Conservation (phyloP, 2,329 filamentous ascomycete genomes). For the Diaporthe ilicicola region DNA sequence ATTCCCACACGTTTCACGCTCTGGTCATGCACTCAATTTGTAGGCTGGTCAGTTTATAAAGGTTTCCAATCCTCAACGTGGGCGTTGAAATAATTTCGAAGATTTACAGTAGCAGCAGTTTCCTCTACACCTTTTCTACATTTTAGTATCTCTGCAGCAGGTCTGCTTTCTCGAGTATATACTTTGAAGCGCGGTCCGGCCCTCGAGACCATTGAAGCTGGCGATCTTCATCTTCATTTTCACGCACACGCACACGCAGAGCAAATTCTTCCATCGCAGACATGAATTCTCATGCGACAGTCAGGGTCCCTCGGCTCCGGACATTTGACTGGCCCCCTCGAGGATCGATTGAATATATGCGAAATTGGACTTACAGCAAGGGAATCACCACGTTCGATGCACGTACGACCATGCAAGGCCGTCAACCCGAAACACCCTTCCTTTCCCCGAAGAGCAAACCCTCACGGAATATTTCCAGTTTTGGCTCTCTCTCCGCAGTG, state of each 20-base stretch:
- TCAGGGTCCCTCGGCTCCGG: background rate
- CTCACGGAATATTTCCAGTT: background rate
- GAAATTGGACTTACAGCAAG: conserved; percentile 16
- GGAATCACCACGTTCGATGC: conserved; percentile 17
- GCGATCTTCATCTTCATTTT: background rate
- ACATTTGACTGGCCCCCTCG: conserved; percentile 1
- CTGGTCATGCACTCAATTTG: background rate
- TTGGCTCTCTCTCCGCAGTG: background rate
- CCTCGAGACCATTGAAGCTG: background rate
- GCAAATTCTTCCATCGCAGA: too few species aligned
- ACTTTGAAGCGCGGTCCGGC: background rate
- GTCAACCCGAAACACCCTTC: background rate
- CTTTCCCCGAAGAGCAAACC: conserved; percentile 13
- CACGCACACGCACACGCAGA: background rate
- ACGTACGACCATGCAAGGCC: background rate
- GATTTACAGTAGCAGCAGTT: background rate
- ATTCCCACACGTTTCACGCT: background rate
- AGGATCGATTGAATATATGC: background rate
- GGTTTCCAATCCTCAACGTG: too few species aligned
- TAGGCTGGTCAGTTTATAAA: background rate
- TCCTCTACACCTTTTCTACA: background rate
- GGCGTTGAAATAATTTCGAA: background rate
- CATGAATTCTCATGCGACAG: background rate
- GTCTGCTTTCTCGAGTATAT: background rate
- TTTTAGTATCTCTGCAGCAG: background rate